A percentile compares a stretch with the other conserved stretches of the same genome.
Evolutionary conservation across 352 stramenopile species (phyloP).

Genomic region (Pythium apleroticum): DNA sequence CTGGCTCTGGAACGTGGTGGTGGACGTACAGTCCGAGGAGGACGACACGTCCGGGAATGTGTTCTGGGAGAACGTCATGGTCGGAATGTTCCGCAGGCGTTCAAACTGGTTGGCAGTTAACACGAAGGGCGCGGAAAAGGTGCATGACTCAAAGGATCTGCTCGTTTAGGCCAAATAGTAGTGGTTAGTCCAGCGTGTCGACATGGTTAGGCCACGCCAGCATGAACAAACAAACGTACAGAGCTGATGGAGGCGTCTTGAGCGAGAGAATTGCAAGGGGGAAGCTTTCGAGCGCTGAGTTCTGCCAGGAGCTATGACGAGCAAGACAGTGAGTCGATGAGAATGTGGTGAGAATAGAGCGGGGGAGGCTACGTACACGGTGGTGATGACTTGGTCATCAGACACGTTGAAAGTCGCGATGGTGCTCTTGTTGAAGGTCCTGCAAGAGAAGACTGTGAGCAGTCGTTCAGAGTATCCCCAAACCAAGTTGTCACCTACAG

Average conservation of each 20-base stretch:
- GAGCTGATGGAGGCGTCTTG: not conserved
- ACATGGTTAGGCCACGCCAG: not conserved
- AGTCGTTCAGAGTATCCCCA: not conserved
- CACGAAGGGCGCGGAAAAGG: constrained; percentile 21
- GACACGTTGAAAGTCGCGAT: constrained; percentile 39
- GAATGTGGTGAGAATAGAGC: too few species aligned
- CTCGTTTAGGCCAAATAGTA: constrained; percentile 4
- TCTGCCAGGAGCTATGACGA: not conserved
- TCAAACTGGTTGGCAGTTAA: constrained; percentile 20
- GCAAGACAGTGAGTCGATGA: not conserved
- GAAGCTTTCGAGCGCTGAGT: constrained; percentile 15
- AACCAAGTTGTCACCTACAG: constrained; percentile 13
- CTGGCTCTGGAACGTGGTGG: constrained; percentile 4
- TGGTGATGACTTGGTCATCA: constrained; percentile 34
- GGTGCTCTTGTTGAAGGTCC: constrained; percentile 42
- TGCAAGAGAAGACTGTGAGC: constrained; percentile 17
- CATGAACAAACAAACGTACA: constrained; percentile 12
- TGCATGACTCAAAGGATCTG: constrained; percentile 22
- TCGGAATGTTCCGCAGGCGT: constrained; percentile 21
- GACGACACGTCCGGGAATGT: not conserved
- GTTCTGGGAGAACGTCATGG: constrained; percentile 24
- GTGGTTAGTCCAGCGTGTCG: not conserved
- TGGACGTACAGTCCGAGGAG: constrained; percentile 9
- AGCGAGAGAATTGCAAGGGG: constrained; percentile 8
- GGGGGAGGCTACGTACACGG: constrained; percentile 44